Evolutionary conservation across 345 rosid genomes (phyloP).

Genomic region (Salix caprea): DNA sequence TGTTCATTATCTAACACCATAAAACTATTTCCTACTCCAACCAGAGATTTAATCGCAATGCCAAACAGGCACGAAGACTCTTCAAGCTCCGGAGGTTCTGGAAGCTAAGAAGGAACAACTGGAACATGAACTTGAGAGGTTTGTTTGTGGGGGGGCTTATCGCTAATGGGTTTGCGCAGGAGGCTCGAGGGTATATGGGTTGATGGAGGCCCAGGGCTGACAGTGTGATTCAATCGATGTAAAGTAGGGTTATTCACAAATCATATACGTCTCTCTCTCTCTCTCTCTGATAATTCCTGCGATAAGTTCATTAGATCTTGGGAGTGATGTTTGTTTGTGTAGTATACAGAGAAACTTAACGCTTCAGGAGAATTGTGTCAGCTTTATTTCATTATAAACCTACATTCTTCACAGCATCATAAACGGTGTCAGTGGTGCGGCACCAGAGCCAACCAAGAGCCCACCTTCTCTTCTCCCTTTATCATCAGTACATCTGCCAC

Average conservation of each 20-base stretch:
- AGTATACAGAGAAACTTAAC: not conserved
- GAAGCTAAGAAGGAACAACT: slow-evolving; percentile 50
- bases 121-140: slow-evolving; percentile 54
- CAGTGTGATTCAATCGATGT: not conserved
- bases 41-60: too few relatives aligned
- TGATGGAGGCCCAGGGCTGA: slow-evolving; percentile 55
- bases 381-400: slow-evolving; percentile 15
- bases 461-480: slow-evolving; percentile 48
- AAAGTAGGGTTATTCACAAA: not conserved
- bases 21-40: too few relatives aligned
- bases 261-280: slow-evolving; percentile 64
- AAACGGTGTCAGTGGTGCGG: slow-evolving; percentile 54
- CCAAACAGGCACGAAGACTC: slow-evolving; percentile 32
- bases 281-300: slow-evolving; percentile 63
- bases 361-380: not conserved
- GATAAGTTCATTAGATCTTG: slow-evolving; percentile 25
- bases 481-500: slow-evolving; percentile 69
- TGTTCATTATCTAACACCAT: too few relatives aligned
- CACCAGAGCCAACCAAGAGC: slow-evolving; percentile 77
- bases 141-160: slow-evolving; percentile 50
- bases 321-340: not conserved
- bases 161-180: slow-evolving; percentile 58
- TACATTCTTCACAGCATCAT: slow-evolving; percentile 73
- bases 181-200: slow-evolving; percentile 44
- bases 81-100: slow-evolving; percentile 59